Evolutionary conservation across 495 filamentous ascomycete genomes (phyloP), one percentile per base, ranked within the genome.

Genomic region (Sordaria brevicollis): DNA sequence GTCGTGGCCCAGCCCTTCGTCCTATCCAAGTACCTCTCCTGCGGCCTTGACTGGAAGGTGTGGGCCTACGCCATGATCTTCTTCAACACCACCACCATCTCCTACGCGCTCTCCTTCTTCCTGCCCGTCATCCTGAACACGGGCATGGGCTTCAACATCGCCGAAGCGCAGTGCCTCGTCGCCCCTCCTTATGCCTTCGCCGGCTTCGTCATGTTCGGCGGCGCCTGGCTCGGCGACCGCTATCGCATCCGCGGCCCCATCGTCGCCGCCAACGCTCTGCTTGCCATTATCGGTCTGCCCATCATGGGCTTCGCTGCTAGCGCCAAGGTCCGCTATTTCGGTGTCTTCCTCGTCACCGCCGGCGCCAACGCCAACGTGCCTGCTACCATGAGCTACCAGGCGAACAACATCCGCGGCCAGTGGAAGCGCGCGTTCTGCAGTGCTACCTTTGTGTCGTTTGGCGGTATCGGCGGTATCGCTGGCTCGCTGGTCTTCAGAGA

Each of bases 391-490:
- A 83, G 87, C 0, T 90, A 89, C 74, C 88, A 91, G 77, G 86
- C 87, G 35, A 90, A 90, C 80, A 91, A 91, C 76, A 84, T 90
- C 75, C 86, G 86, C 57, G 88, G 88, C 19, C 88, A 90, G 77
- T 90, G 88, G 89, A 89, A 86, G 70, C 82, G 89, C 2, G 88
- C 88, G 1, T 84, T 90, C 41, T 85, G 81, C 75, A 85, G 82
- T 68, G 88, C 88, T 1, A 87, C 84, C 2, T 81, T 90, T 9
- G 86, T 85, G 11, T 84, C 84, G 6, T 82, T 86, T 67, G 88
- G 87, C 17, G 87, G 86, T 10, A 81, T 90, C 38, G 89, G 89
- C 25, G 88, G 88, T 34, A 90, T 90, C 70, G 81, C 81, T 6
- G 85, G 87, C n/a, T 35, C 82, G 79, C 54, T 87, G 67, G 86